A percentile compares a stretch with the other conserved stretches of the same genome.
These are phyloP conservation scores for Biscogniauxia sp. DNA, from an alignment of 2,329 filamentous ascomycete species.

Conservation along the genomic window DNA sequence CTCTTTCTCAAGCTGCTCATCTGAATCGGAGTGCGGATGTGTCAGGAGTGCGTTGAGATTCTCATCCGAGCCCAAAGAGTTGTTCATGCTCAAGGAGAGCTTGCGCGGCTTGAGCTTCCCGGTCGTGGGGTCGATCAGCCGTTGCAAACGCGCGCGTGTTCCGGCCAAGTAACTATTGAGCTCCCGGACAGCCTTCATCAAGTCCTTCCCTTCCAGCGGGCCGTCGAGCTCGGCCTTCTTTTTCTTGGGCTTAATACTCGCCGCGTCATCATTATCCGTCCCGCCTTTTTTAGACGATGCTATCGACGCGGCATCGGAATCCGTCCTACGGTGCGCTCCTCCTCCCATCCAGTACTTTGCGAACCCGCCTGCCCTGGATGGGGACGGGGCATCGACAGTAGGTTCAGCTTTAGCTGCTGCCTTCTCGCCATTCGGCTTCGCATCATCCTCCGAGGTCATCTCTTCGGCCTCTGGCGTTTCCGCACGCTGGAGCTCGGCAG, in stretches of 20 bases:
- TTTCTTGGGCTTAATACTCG: slow-evolving; percentile 47
- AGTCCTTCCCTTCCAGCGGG: slow-evolving; percentile 73
- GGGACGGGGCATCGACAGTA: slow-evolving; percentile 29
- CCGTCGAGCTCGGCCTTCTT: slow-evolving; percentile 48
- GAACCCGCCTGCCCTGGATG: slow-evolving; percentile 45
- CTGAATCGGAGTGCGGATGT: slow-evolving; percentile 45
- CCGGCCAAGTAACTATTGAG: slow-evolving; percentile 87
- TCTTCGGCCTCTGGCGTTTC: slow-evolving; percentile 47
- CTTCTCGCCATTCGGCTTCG: slow-evolving; percentile 34
- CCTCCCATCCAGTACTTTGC: slow-evolving; percentile 52
- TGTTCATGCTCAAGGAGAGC: slow-evolving; percentile 40
- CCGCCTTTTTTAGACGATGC: slow-evolving; percentile 56
- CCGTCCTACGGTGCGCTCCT: slow-evolving; percentile 43
- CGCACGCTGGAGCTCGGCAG: slow-evolving; percentile 48
- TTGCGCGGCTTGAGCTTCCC: slow-evolving; percentile 58
- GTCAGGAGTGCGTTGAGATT: slow-evolving; percentile 34
- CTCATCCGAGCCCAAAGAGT: slow-evolving; percentile 29
- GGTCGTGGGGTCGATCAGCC: slow-evolving; percentile 60
- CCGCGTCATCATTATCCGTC: slow-evolving; percentile 49
- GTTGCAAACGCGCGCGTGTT: slow-evolving; percentile 66
- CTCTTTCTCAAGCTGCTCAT: slow-evolving; percentile 65
- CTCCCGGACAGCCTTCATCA: slow-evolving; percentile 77
- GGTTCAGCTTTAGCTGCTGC: slow-evolving; percentile 23
- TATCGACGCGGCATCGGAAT: slow-evolving; percentile 58
- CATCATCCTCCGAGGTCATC: slow-evolving; percentile 36